These are phyloP conservation scores for Epichloe festucae DNA, from an alignment of 2,329 filamentous ascomycete genomes.

Conservation along the genomic window DNA sequence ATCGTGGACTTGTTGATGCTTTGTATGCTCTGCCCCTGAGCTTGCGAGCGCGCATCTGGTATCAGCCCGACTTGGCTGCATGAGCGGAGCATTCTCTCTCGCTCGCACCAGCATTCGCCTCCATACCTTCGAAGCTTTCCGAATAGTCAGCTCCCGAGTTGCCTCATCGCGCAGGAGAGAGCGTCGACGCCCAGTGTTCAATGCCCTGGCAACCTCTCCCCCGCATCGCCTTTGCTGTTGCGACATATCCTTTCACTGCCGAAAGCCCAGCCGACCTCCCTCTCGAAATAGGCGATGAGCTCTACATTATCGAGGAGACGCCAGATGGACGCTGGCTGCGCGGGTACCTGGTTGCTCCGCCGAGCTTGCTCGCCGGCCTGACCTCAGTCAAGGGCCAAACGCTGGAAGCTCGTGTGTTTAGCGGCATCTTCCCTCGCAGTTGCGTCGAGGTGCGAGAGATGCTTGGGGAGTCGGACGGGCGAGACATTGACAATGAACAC, in stretches of 20 bases:
- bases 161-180: slow-evolving; percentile 5
- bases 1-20: slow-evolving; percentile 2
- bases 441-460: slow-evolving; percentile 94
- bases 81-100: background rate
- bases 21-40: background rate
- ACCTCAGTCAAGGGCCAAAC: slow-evolving; percentile 87
- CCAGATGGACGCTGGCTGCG: slow-evolving; percentile 86
- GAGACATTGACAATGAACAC: slow-evolving; percentile 32
- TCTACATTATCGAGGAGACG: slow-evolving; percentile 97
- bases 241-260: slow-evolving; percentile 85
- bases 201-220: slow-evolving; percentile 98
- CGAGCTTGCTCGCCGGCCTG: slow-evolving; percentile 80
- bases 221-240: slow-evolving; percentile 94
- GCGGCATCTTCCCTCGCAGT: slow-evolving; percentile 90
- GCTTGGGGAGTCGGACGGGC: slow-evolving; percentile 58
- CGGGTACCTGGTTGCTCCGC: slow-evolving; percentile 88
- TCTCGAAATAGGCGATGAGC: slow-evolving; percentile 92
- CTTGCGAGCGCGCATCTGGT: slow-evolving; percentile 2
- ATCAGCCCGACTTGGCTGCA: background rate
- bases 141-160: background rate
- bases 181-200: slow-evolving; percentile 17
- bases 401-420: slow-evolving; percentile 90
- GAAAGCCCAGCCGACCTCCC: slow-evolving; percentile 81
- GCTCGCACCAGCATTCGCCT: background rate
- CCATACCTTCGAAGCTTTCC: background rate